These are phyloP conservation scores for Kregervanrija pseudodelftensis DNA, from an alignment of 805 yeast genomes.

Conservation along the genomic window DNA sequence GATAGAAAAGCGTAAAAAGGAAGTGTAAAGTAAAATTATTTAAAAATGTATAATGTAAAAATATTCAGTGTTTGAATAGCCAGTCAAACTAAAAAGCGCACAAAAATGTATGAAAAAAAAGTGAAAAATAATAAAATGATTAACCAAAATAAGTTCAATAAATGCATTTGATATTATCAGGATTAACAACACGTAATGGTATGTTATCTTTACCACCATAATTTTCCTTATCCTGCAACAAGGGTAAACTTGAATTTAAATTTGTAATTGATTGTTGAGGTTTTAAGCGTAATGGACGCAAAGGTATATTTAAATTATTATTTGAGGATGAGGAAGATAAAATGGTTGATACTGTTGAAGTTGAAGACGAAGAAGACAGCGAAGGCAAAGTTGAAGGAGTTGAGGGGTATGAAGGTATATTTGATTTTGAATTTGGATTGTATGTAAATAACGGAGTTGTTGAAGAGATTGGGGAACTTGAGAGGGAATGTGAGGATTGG, in stretches of 20 bases:
- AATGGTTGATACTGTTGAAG: constrained; percentile 13
- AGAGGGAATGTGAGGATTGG: not conserved
- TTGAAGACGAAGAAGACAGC: constrained; percentile 9
- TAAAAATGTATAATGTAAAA: too few species aligned
- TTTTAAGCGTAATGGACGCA: constrained; percentile 12
- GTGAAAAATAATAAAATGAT: too few species aligned
- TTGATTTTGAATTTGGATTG: constrained; percentile 3
- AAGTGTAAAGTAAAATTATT: too few species aligned
- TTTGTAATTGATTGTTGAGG: constrained; percentile 3
- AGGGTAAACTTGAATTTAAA: not conserved
- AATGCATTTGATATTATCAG: too few species aligned
- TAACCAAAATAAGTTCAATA: too few species aligned
- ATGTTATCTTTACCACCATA: too few species aligned
- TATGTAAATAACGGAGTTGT: constrained; percentile 1
- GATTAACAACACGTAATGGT: too few species aligned
- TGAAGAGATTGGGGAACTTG: not conserved
- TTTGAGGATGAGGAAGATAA: constrained; percentile 26
- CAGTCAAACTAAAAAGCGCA: too few species aligned
- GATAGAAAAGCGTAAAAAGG: too few species aligned
- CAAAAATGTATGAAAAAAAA: too few species aligned
- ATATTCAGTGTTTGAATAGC: too few species aligned
- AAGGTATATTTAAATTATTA: constrained; percentile 1
- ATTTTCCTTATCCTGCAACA: too few species aligned
- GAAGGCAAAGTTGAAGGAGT: constrained; percentile 10
- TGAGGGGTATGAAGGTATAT: constrained; percentile 5